phyloP scores from a whole-genome alignment of 257 asterid genomes.

The Solanum okadae region DNA sequence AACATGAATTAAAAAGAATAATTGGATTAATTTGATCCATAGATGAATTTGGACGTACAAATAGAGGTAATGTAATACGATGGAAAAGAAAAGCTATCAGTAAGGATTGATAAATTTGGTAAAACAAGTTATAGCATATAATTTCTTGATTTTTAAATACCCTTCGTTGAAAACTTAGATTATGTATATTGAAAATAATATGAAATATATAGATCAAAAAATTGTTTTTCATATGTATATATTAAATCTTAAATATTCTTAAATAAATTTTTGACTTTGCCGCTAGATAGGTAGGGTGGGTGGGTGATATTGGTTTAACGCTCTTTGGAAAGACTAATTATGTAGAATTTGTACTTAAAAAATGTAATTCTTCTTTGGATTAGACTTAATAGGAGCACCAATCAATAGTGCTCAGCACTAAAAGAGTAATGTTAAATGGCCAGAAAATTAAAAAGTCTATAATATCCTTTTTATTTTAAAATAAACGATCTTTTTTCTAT shows the following conservation, averaged over 20 bases:
- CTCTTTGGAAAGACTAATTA: neutral
- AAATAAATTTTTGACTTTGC: too few species aligned
- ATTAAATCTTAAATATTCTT: too few species aligned
- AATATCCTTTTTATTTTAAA: too few species aligned
- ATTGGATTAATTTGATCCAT: neutral
- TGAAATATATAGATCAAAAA: too few species aligned
- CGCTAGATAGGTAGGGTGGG: neutral
- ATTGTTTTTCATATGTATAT: too few species aligned
- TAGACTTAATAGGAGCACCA: neutral
- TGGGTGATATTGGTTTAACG: neutral
- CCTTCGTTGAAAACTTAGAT: neutral
- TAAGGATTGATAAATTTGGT: neutral
- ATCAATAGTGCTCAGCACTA: neutral
- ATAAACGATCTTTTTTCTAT: too few species aligned
- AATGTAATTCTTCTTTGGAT: neutral
- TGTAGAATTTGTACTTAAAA: neutral
- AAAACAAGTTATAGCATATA: neutral
- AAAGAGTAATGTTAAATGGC: too few species aligned
- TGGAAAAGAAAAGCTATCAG: neutral
- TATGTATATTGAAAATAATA: too few species aligned
- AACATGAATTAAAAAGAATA: neutral
- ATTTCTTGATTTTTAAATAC: too few species aligned
- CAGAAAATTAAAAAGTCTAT: too few species aligned
- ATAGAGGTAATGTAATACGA: neutral
- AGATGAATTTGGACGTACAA: neutral